Percentiles rank a stretch among this genome's conserved stretches.
phyloP scores from a whole-genome alignment of 2,329 filamentous ascomycete species.

The Nemania bipapillata region DNA sequence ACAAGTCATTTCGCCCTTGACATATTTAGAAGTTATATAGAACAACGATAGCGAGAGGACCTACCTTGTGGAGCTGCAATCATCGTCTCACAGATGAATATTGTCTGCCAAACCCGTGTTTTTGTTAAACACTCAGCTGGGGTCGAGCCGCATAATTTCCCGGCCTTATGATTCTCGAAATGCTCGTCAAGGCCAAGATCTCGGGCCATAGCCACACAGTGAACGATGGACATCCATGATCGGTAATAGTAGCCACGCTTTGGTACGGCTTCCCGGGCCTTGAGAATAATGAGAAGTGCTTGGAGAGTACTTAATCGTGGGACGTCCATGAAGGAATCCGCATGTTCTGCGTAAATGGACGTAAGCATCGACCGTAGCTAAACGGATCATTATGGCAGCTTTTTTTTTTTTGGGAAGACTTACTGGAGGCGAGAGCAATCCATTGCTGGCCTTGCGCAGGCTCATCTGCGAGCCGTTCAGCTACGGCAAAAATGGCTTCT shows the following conservation, averaged over 20 bases:
- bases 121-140: slow-evolving; percentile 83
- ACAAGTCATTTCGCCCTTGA: slow-evolving; percentile 80
- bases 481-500: slow-evolving; percentile 91
- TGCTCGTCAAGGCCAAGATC: slow-evolving; percentile 92
- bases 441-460: slow-evolving; percentile 88
- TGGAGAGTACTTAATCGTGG: slow-evolving; percentile 91
- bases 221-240: slow-evolving; percentile 95
- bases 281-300: slow-evolving; percentile 85
- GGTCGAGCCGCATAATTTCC: slow-evolving; percentile 74
- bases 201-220: slow-evolving; percentile 91
- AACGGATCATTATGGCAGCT: background rate
- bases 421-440: slow-evolving; percentile 88
- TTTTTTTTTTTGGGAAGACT: slow-evolving; percentile 44
- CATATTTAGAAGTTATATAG: slow-evolving; percentile 20
- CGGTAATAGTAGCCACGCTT: slow-evolving; percentile 96
- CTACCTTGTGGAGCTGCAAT: slow-evolving; percentile 91
- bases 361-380: slow-evolving; percentile 31
- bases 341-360: slow-evolving; percentile 71
- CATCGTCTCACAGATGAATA: slow-evolving; percentile 89
- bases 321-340: slow-evolving; percentile 92
- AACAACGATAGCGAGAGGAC: background rate
- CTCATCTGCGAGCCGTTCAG: slow-evolving; percentile 83
- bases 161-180: slow-evolving; percentile 78
- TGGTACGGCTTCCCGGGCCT: slow-evolving; percentile 89
- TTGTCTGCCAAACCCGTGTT: slow-evolving; percentile 87